Conservation (phyloP, 2,329 filamentous ascomycete species). For the Annulohypoxylon truncatum region DNA sequence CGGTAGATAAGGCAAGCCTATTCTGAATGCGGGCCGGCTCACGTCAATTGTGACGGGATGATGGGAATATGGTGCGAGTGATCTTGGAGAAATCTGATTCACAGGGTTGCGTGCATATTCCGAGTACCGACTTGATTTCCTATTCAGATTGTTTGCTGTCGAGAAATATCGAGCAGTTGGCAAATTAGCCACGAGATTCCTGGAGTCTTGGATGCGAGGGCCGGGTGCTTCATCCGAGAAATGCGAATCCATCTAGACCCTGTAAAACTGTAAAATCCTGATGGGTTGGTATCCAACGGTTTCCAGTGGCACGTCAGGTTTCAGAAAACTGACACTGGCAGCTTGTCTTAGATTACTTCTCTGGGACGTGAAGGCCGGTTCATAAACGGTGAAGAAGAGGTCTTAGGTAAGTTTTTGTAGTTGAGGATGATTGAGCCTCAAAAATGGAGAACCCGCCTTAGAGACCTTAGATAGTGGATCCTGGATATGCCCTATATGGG, state of each 20-base stretch:
- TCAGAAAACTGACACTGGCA: constrained; percentile 19
- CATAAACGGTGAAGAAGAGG: constrained; percentile 23
- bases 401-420: constrained; percentile 25
- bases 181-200: constrained; percentile 21
- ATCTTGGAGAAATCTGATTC: constrained; percentile 14
- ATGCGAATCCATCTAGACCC: constrained; percentile 18
- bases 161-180: constrained; percentile 21
- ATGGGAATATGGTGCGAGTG: constrained; percentile 11
- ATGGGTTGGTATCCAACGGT: constrained; percentile 27
- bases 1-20: constrained; percentile 9
- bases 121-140: constrained; percentile 26
- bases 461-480: constrained; percentile 11
- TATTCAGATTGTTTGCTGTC: constrained; percentile 16
- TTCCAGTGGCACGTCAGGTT: constrained; percentile 25
- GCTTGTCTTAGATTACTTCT: constrained; percentile 29
- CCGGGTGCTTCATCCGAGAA: constrained; percentile 40
- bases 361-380: neutral
- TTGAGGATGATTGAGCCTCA: constrained; percentile 31
- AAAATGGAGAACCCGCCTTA: constrained; percentile 20
- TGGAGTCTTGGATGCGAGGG: constrained; percentile 2
- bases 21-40: constrained; percentile 17
- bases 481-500: neutral
- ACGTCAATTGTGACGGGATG: constrained; percentile 14
- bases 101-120: constrained; percentile 38
- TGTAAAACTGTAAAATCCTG: constrained; percentile 1